phyloP scores from a whole-genome alignment of 441 rosid genomes.

The Populus hybrid region DNA sequence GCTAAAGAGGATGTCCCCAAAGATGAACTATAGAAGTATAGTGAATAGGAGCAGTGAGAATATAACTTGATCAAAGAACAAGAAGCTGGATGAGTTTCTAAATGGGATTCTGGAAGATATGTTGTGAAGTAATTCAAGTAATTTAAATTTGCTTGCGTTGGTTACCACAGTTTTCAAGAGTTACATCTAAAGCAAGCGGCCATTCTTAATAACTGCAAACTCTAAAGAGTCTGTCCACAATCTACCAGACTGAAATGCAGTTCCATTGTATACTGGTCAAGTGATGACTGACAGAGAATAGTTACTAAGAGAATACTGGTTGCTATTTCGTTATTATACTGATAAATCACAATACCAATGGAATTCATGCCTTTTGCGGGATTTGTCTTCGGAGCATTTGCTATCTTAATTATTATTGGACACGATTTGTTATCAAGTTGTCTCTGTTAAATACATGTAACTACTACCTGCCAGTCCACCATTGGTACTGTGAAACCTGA shows the following conservation, averaged over 20 bases:
- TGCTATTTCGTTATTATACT: not conserved
- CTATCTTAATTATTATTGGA: not conserved
- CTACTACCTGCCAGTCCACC: not conserved
- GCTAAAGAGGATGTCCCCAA: constrained; percentile 40
- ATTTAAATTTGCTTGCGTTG: not conserved
- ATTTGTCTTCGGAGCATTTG: not conserved
- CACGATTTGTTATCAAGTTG: too few relatives aligned
- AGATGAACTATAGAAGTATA: constrained; percentile 69
- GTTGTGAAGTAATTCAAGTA: not conserved
- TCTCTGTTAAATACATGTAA: too few relatives aligned
- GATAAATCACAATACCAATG: not conserved
- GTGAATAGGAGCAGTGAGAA: constrained; percentile 1
- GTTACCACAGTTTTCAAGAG: not conserved
- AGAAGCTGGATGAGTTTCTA: constrained; percentile 13
- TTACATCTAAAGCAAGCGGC: not conserved
- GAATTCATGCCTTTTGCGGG: not conserved
- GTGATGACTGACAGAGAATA: not conserved
- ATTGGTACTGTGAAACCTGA: not conserved
- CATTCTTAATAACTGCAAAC: not conserved
- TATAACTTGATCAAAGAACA: not conserved
- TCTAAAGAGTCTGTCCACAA: not conserved
- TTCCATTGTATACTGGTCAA: not conserved
- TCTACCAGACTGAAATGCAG: not conserved
- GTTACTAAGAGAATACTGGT: not conserved
- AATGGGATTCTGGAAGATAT: constrained; percentile 15